Base-by-base conservation (phyloP, 148 eudicot species). In the Amaranthus hypochondriacus region DNA sequence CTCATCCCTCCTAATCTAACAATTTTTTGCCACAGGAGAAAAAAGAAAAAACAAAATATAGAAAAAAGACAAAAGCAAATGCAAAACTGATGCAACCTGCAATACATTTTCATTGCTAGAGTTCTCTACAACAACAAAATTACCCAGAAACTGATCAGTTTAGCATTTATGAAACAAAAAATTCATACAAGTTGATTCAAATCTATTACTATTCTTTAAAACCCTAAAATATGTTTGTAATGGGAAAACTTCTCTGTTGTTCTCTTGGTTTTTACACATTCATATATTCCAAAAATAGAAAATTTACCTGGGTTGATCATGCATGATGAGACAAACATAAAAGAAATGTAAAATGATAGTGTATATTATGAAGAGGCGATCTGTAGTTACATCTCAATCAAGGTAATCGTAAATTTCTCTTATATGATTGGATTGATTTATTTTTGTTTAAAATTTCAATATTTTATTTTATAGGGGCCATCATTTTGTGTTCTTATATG, bases 321-420 rank as follows among this genome's bases (percentile, higher is more conserved):
- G 70, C 77, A 74, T 73, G 71, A 68, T 71, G 51, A 70, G 42
- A 62, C 6, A 65, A 28, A 28, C 39, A 28, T 28, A 28, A 28
- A 28, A 28, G 39, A 28, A 28, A 28, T 28, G 39, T 28, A 28
- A 28, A 28, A 28, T 72, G 59, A 65, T 57, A 18, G 7, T 15
- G 0, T 28, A 48, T 77, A 58, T 58, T 11, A 69, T 50, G 65
- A 6, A 56, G 53, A 66, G 65, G 59, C 68, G 67, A 72, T 58
- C 28, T 14, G 72, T 44, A 9, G 47, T 73, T 69, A 11, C 15
- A 74, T 79, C 66, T 74, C 69, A 28, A 74, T 67, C 28, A 67
- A 67, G 56, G 70, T 51, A 68, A 58, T 73, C 47, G 21, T 60
- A 44, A 67, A 18, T 50, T 28, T 28, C 39, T 28, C 39, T 2